Evolutionary conservation across 352 stramenopile genomes (phyloP).

Genomic region (Globisporangium solare): DNA sequence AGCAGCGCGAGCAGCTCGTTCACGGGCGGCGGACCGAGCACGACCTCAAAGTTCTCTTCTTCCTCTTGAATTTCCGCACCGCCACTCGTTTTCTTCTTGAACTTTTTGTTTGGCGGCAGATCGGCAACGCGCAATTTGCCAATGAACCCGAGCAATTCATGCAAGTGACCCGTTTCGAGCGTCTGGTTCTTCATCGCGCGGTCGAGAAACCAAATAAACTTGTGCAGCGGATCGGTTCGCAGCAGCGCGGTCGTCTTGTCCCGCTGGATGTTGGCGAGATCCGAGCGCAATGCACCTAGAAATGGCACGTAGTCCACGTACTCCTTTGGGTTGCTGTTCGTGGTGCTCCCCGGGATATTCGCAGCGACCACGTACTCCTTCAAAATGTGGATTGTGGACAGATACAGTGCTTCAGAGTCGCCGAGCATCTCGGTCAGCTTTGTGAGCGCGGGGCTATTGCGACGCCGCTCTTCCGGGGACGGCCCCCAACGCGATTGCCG

Average conservation of each 20-base stretch:
- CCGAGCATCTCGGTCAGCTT: conserved; percentile 77
- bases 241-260: conserved; percentile 70
- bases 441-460: conserved; percentile 55
- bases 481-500: conserved; percentile 16
- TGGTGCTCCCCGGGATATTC: conserved; percentile 56
- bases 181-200: conserved; percentile 73
- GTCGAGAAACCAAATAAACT: conserved; percentile 88
- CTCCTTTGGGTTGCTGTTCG: conserved; percentile 59
- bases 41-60: conserved; percentile 79
- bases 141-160: conserved; percentile 68
- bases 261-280: conserved; percentile 77
- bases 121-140: conserved; percentile 66
- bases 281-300: conserved; percentile 68
- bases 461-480: conserved; percentile 59
- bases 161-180: conserved; percentile 57
- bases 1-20: conserved; percentile 62
- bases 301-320: conserved; percentile 84
- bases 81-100: conserved; percentile 48
- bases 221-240: conserved; percentile 75
- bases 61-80: conserved; percentile 53
- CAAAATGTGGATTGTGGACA: conserved; percentile 74
- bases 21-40: conserved; percentile 67
- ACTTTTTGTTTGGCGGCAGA: conserved; percentile 71
- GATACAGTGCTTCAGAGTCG: conserved; percentile 78
- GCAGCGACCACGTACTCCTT: conserved; percentile 67